Percentiles rank a stretch among this genome's conserved stretches.
Evolutionary conservation across 1,284 basidiomycete species (phyloP).

Genomic region (Pseudozyma tsukubaensis): DNA sequence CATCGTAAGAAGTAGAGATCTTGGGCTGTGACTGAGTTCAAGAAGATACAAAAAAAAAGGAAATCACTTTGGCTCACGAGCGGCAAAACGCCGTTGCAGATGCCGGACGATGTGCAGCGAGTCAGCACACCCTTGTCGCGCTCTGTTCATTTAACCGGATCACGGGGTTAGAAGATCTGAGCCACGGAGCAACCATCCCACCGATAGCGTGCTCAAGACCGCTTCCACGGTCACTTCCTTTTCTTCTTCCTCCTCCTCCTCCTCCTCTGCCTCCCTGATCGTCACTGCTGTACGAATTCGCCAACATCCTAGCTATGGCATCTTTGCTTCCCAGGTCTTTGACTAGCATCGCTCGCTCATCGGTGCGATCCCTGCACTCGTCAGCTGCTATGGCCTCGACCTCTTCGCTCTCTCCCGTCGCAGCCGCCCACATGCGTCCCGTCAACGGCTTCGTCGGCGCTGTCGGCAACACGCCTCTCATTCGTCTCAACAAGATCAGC

Average conservation of each 20-base stretch:
- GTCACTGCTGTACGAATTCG: not conserved
- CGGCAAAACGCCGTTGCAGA: too few species aligned
- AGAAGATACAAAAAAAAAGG: too few species aligned
- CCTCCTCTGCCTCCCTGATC: not conserved
- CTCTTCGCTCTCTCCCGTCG: conserved; percentile 46
- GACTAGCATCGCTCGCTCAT: conserved; percentile 27
- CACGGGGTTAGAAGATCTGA: too few species aligned
- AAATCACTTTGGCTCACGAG: too few species aligned
- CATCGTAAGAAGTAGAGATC: too few species aligned
- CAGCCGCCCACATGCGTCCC: conserved; percentile 56
- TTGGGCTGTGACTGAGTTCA: too few species aligned
- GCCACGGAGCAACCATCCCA: too few species aligned
- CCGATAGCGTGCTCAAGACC: too few species aligned
- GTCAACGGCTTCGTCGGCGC: conserved; percentile 84
- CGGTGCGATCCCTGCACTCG: conserved; percentile 32
- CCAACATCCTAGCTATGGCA: conserved; percentile 12
- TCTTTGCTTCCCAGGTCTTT: conserved; percentile 24
- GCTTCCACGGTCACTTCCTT: too few species aligned
- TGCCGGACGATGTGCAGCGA: too few species aligned
- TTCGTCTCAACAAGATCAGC: conserved; percentile 75
- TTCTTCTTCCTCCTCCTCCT: not conserved
- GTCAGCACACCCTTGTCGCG: too few species aligned
- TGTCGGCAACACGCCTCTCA: conserved; percentile 93
- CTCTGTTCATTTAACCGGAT: too few species aligned
- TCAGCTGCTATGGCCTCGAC: conserved; percentile 24